Evolutionary conservation across 2,329 filamentous ascomycete genomes (phyloP).

Genomic region (Hypoxylon rubiginosum): DNA sequence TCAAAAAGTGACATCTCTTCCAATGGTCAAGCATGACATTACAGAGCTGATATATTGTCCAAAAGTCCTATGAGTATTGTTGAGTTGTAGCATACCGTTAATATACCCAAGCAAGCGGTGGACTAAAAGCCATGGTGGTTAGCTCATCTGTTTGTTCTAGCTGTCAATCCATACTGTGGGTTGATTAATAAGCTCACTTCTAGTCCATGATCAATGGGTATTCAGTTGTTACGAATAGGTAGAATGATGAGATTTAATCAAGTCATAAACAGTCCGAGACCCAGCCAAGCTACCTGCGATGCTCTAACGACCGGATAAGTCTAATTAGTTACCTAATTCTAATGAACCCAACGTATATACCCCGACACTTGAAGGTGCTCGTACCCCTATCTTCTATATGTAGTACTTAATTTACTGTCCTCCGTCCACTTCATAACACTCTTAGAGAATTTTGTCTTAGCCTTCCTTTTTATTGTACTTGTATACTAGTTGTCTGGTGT

Average conservation of each 20-base stretch:
- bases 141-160: neutral
- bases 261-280: no score
- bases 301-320: no score
- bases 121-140: neutral
- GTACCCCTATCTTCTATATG: no score
- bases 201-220: neutral
- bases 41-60: constrained; percentile 18
- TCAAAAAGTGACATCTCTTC: constrained; percentile 35
- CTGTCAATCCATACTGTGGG: neutral
- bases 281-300: no score
- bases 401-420: no score
- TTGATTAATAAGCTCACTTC: neutral
- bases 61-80: constrained; percentile 2
- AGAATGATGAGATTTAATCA: neutral
- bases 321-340: no score
- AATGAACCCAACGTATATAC: no score
- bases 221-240: neutral
- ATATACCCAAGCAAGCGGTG: neutral
- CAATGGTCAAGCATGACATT: constrained; percentile 21
- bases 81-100: neutral
- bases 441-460: no score
- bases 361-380: no score
- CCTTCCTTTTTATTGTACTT: no score
- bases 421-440: no score
- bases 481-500: no score